Evolutionary conservation across 2,329 filamentous ascomycete genomes (phyloP).

Genomic region (Epicoccum nigrum): DNA sequence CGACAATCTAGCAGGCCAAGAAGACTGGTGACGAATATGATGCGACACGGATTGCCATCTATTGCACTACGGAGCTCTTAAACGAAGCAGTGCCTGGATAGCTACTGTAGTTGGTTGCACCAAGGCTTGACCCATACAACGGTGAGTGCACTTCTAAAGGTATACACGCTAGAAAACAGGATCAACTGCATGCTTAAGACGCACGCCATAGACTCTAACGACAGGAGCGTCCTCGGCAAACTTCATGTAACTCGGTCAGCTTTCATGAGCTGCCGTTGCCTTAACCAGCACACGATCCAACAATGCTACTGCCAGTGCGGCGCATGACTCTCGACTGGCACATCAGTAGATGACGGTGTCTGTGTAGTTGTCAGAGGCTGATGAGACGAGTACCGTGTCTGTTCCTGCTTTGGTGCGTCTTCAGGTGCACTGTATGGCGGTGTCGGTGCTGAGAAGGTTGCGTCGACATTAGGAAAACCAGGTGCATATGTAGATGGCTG

Average conservation of each 20-base stretch:
- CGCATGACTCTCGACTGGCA: conserved; percentile 9
- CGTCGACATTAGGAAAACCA: conserved; percentile 17
- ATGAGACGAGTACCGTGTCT: not conserved
- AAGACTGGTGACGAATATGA: too few species aligned
- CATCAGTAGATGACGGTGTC: not conserved
- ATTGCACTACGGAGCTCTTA: not conserved
- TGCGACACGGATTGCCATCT: not conserved
- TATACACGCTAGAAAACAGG: conserved; percentile 11
- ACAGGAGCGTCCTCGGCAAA: not conserved
- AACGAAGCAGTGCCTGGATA: not conserved
- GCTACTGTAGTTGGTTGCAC: not conserved
- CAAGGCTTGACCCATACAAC: not conserved
- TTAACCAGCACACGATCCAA: too few species aligned
- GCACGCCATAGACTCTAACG: not conserved
- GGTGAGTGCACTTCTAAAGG: conserved; percentile 2
- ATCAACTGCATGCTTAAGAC: not conserved
- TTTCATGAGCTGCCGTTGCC: too few species aligned
- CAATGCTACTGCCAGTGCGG: conserved; percentile 28
- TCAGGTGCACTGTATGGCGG: conserved; percentile 31
- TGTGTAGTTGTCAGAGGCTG: not conserved
- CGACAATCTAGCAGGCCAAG: too few species aligned
- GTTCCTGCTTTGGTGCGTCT: conserved; percentile 13
- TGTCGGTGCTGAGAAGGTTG: conserved; percentile 29
- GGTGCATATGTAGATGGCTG: conserved; percentile 10
- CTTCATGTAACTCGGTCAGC: too few species aligned